phyloP scores from a whole-genome alignment of 495 filamentous ascomycete species.

The Geopyxis carbonaria region DNA sequence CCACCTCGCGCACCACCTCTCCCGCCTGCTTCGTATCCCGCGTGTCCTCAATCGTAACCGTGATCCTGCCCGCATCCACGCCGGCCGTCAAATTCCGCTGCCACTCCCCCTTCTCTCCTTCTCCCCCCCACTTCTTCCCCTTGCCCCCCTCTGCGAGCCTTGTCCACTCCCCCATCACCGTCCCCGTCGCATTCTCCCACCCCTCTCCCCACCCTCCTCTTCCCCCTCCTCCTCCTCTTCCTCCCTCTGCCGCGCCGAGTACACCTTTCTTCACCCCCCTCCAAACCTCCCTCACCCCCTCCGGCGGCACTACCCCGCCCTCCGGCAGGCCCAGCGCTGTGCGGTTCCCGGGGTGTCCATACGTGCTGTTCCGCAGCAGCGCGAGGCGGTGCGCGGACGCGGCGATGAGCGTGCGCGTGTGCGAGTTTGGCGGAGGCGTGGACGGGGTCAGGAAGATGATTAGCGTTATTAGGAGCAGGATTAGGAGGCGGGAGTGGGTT shows the following conservation, averaged over 20 bases:
- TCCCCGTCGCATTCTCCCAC: conserved; percentile 10
- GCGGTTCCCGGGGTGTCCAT: conserved; percentile 20
- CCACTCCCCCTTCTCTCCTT: conserved; percentile 12
- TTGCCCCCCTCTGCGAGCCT: conserved; percentile 1
- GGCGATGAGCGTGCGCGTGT: too few species aligned
- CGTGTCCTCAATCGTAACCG: conserved; percentile 18
- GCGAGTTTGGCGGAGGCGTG: too few species aligned
- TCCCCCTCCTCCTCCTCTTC: conserved; percentile 9
- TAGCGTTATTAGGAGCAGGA: too few species aligned
- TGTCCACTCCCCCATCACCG: conserved; percentile 8
- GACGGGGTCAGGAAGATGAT: too few species aligned
- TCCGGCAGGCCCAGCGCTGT: conserved; percentile 9
- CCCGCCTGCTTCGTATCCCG: conserved; percentile 11
- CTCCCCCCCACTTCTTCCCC: not conserved
- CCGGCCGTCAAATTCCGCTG: conserved; percentile 15
- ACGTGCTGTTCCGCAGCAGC: conserved; percentile 22
- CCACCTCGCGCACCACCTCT: conserved; percentile 14
- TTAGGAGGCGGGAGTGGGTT: too few species aligned
- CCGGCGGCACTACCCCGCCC: conserved; percentile 10
- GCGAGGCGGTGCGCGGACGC: conserved; percentile 16
- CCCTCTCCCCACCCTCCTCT: conserved; percentile 10
- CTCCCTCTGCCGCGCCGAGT: too few species aligned
- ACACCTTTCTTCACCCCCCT: conserved; percentile 10
- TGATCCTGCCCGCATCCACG: conserved; percentile 14
- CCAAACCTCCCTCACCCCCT: conserved; percentile 12